Base-by-base conservation (phyloP, 2,329 filamentous ascomycete genomes). In the Teratosphaeria destructans region DNA sequence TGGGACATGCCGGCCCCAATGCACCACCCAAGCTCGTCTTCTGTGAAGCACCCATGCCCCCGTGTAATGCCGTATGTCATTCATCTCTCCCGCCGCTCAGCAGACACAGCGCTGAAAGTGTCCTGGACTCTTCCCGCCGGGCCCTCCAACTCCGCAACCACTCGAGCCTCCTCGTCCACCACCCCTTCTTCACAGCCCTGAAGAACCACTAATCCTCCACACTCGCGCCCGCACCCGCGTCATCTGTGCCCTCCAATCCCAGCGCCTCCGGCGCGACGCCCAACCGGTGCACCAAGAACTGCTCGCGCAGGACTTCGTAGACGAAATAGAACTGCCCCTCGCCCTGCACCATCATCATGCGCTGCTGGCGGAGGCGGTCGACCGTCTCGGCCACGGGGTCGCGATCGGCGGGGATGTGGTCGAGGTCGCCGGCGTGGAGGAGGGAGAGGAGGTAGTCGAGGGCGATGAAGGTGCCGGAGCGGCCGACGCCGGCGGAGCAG, bases 321-420 rank as follows among this genome's bases (percentile, higher is more conserved):
- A 99, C 83, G 72, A 97, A 96, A 43, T 83, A 75, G 68, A 89
- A 94, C 72, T 99, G 94, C 55, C 81, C 73, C 67, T 93, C 88
- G 54, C 89, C 87, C 75, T 97, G 94, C 5, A 99, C 94, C 94
- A 99, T 99, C 75, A 87, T 89, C 77, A 90, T 89, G 19, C 94
- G 83, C 78, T 99, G 94, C 73, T 93, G 84, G 53, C 94, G 83
- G 59, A 99, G 80, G 61, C 78, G 76, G 67, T 95, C 87, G 58
- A 99, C 92, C 0, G 88, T 88, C 19, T 88, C 81, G 65, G 85
- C 89, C 49, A 99, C 81, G 2, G 87, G 82, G 68, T 96, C 92
- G 29, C 74, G 69, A 54, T 79, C 75, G 10, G 77, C 74, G 8
- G 75, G 64, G 8, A 70, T 23, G 60, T 70, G 66, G 53, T 81